phyloP scores from a whole-genome alignment of 1,284 basidiomycete species.

The Gomphus sp. region DNA sequence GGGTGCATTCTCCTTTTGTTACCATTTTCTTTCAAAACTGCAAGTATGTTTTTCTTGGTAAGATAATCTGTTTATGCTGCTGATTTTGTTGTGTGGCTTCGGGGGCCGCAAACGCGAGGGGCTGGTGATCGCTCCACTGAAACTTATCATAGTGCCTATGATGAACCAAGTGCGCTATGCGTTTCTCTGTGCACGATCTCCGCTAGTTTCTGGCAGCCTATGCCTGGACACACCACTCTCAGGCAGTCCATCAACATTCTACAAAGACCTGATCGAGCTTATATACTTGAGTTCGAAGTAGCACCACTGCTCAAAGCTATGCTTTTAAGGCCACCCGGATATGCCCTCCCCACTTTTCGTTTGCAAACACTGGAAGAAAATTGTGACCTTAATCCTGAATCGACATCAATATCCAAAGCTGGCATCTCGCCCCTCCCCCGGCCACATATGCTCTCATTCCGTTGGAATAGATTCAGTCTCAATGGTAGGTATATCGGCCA shows the following conservation, averaged over 20 bases:
- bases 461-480: not conserved
- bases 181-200: too few relatives aligned
- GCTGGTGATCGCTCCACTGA: too few relatives aligned
- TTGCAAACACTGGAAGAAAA: not conserved
- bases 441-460: not conserved
- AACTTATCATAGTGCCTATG: too few relatives aligned
- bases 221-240: not conserved
- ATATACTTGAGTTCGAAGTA: not conserved
- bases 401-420: not conserved
- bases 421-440: not conserved
- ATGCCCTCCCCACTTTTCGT: not conserved
- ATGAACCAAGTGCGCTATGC: too few relatives aligned
- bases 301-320: not conserved
- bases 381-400: not conserved
- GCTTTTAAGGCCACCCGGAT: not conserved
- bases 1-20: too few relatives aligned
- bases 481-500: not conserved
- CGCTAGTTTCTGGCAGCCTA: not conserved
- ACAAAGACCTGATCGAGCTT: not conserved
- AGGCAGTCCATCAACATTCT: not conserved
- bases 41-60: too few relatives aligned
- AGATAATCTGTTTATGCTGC: too few relatives aligned
- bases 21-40: too few relatives aligned
- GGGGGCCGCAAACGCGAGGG: too few relatives aligned
- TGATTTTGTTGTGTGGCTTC: too few relatives aligned